Base-by-base conservation (phyloP, 1,139 yeast species). In the Zygotorulaspora mrakii region DNA sequence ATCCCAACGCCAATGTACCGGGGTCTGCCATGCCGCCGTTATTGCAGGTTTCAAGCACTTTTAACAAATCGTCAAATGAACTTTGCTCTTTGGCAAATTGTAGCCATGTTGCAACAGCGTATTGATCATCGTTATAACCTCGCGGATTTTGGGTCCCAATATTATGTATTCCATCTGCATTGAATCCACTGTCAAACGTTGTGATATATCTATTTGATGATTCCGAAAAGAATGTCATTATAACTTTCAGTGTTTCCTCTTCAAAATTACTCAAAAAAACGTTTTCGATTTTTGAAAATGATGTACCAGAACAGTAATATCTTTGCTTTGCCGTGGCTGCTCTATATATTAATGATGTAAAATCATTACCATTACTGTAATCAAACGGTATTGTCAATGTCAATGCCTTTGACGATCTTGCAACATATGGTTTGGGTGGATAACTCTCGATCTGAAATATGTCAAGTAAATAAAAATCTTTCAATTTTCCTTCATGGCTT, bases 241-340 rank as follows among this genome's bases (percentile, higher is more conserved):
- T 56, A 11, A 60, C 57, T 46, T 59, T 58, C 40, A 54, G 41
- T 11, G 66, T 65, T 35, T 61, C 57, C 17, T 55, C 50, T 38
- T 62, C 65, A 42, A 61, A 61, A 40, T 59, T 60, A 33, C 61
- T 65, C 36, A 62, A 40, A 31, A 62, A 61, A 24, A 55, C 50
- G 39, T 62, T 62, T 40, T 62, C 66, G 42, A 55, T 52, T 41
- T 59, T 61, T 2, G 65, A 59, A 39, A 62, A 62, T 2, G 62
- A 45, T 35, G 61, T 60, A 37, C 57, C 55, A 10, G 66, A 59
- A 1, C 65, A 60, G 40, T 61, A 62, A n/a, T 57, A 55, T 43
- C 66, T 53, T n/a, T 62, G 55, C 6, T 61, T 58, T 5, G 65
- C 60, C 38, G 61, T 61, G 4, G 66, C 57, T 18, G 65, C 64